phyloP scores from a whole-genome alignment of 148 eudicot species.

The Amaranthus palmeri region DNA sequence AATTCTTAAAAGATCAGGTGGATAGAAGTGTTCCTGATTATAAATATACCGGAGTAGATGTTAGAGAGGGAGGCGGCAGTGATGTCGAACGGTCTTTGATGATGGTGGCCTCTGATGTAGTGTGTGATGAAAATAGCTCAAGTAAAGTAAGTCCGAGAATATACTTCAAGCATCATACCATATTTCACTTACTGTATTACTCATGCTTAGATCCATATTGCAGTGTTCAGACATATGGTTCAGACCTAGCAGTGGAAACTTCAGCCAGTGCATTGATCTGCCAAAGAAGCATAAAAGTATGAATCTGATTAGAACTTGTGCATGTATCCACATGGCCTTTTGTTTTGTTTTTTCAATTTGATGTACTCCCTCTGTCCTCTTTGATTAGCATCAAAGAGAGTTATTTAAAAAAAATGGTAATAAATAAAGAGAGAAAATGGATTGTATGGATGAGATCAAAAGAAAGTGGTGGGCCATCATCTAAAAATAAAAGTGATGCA shows the following conservation, averaged over 20 bases:
- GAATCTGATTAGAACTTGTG: constrained; percentile 12
- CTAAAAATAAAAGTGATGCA: too few relatives aligned
- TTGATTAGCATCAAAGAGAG: too few relatives aligned
- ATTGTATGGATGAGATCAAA: too few relatives aligned
- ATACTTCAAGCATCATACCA: background rate
- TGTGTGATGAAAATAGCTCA: constrained; percentile 31
- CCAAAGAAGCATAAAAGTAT: constrained; percentile 77
- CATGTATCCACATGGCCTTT: background rate
- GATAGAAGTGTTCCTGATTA: constrained; percentile 40
- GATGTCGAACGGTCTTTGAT: constrained; percentile 45
- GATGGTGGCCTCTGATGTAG: constrained; percentile 61
- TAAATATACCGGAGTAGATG: constrained; percentile 32
- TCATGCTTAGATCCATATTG: constrained; percentile 24
- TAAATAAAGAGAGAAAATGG: too few relatives aligned
- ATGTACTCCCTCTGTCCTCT: too few relatives aligned
- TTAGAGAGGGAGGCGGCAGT: constrained; percentile 23
- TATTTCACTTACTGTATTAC: constrained; percentile 12
- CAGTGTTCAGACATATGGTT: constrained; percentile 79
- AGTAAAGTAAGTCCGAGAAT: constrained; percentile 47
- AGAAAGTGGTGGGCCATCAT: too few relatives aligned
- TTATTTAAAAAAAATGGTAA: too few relatives aligned
- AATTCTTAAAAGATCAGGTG: constrained; percentile 20
- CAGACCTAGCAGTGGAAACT: constrained; percentile 72
- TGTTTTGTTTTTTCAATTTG: background rate
- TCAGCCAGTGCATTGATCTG: constrained; percentile 68